Percentiles rank a stretch among this genome's conserved stretches.
These are phyloP conservation scores for Penicillium psychrosexuale DNA, from an alignment of 2,329 filamentous ascomycete species.

Conservation along the genomic window DNA sequence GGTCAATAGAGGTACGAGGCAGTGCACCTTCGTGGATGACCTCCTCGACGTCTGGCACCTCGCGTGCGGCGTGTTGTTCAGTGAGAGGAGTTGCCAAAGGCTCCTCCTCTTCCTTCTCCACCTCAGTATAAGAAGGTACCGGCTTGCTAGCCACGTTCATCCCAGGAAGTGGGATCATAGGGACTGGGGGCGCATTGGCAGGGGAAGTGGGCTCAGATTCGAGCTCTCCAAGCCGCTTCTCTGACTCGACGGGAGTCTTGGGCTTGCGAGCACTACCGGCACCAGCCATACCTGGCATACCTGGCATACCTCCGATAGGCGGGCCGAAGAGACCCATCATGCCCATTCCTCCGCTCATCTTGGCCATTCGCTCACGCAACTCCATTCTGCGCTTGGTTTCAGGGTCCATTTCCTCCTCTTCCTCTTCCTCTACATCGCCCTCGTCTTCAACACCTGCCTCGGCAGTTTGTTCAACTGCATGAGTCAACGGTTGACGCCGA, in stretches of 20 bases:
- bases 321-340: conserved; percentile 91
- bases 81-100: conserved; percentile 42
- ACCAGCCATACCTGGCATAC: conserved; percentile 59
- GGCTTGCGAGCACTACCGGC: conserved; percentile 47
- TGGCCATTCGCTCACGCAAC: conserved; percentile 91
- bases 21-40: conserved; percentile 33
- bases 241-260: conserved; percentile 41
- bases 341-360: conserved; percentile 96
- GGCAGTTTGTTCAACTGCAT: conserved; percentile 39
- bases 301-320: conserved; percentile 59
- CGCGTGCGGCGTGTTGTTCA: conserved; percentile 43
- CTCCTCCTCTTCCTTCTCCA: conserved; percentile 53
- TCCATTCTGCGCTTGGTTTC: conserved; percentile 83
- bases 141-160: conserved; percentile 55
- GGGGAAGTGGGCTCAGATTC: conserved; percentile 35
- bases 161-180: conserved; percentile 66
- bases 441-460: conserved; percentile 54
- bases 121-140: conserved; percentile 44
- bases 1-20: conserved; percentile 40
- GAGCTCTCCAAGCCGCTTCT: conserved; percentile 32
- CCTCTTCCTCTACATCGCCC: conserved; percentile 72
- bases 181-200: conserved; percentile 44
- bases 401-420: conserved; percentile 82
- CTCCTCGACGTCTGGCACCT: conserved; percentile 57
- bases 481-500: conserved; percentile 18